Evolutionary conservation across 768 basidiomycete species (phyloP).

Genomic region (Lentinula guzmanii): DNA sequence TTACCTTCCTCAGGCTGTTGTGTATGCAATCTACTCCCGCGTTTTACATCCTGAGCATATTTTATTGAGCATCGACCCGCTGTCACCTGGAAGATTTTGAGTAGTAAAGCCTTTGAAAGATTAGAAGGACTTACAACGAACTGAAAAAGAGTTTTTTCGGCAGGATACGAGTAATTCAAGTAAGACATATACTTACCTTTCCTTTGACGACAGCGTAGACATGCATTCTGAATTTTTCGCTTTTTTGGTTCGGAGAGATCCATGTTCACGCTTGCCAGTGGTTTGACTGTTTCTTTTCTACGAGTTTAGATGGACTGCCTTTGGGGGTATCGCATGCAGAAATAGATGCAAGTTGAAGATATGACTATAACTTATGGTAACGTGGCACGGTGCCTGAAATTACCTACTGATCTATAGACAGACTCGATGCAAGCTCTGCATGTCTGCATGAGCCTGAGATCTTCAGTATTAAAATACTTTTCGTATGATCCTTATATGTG

Average conservation of each 20-base stretch:
- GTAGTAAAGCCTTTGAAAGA: not conserved
- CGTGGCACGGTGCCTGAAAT: too few relatives aligned
- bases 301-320: too few relatives aligned
- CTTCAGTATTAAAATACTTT: too few relatives aligned
- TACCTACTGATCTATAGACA: too few relatives aligned
- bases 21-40: constrained; percentile 17
- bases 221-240: constrained; percentile 48
- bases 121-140: constrained; percentile 36
- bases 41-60: constrained; percentile 34
- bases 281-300: too few relatives aligned
- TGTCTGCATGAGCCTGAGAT: not conserved
- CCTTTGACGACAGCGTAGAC: constrained; percentile 47
- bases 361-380: too few relatives aligned
- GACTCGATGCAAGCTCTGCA: too few relatives aligned
- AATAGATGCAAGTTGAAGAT: too few relatives aligned
- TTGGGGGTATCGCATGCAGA: too few relatives aligned
- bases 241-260: constrained; percentile 28
- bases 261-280: not conserved
- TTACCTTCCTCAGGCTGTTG: not conserved
- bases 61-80: constrained; percentile 33
- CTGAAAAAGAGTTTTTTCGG: constrained; percentile 15
- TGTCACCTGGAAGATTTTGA: constrained; percentile 27
- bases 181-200: not conserved
- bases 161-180: not conserved
- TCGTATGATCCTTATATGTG: not conserved